Percentiles rank a stretch among this genome's conserved stretches.
These are phyloP conservation scores for Candida xiaguanensis DNA, from an alignment of 805 yeast genomes.

Conservation along the genomic window DNA sequence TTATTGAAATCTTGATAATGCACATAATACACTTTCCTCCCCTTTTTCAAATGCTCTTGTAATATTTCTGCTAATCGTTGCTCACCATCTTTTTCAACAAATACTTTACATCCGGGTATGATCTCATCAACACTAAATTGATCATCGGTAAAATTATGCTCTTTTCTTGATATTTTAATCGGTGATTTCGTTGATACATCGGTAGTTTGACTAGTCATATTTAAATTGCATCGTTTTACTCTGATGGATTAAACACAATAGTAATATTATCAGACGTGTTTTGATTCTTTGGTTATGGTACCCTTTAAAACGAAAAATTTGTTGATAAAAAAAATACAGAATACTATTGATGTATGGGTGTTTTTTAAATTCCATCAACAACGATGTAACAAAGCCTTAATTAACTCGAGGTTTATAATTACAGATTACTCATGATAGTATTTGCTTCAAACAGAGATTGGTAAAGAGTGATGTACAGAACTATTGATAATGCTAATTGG, in stretches of 20 bases:
- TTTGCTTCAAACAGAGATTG: too few species aligned
- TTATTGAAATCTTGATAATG: slow-evolving; percentile 94
- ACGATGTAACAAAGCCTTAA: too few species aligned
- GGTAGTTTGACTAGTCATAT: background rate
- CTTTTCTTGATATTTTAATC: slow-evolving; percentile 1
- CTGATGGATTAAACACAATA: background rate
- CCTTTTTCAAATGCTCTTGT: slow-evolving; percentile 70
- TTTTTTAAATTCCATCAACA: too few species aligned
- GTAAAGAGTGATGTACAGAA: too few species aligned
- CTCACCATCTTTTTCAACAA: slow-evolving; percentile 77
- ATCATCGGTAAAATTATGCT: slow-evolving; percentile 1
- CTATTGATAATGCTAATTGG: too few species aligned
- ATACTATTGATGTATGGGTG: background rate
- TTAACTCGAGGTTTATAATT: too few species aligned
- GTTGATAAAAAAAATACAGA: background rate
- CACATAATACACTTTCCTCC: slow-evolving; percentile 79
- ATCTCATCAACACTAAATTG: slow-evolving; percentile 45
- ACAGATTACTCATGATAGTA: too few species aligned
- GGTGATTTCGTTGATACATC: slow-evolving; percentile 1
- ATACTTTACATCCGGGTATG: slow-evolving; percentile 75
- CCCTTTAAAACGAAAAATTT: background rate
- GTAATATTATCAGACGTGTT: background rate
- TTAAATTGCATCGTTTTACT: background rate
- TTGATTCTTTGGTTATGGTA: background rate
- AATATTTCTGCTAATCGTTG: slow-evolving; percentile 81